Evolutionary conservation across 495 filamentous ascomycete genomes (phyloP).

Genomic region (Penicillium ochrochloron): DNA sequence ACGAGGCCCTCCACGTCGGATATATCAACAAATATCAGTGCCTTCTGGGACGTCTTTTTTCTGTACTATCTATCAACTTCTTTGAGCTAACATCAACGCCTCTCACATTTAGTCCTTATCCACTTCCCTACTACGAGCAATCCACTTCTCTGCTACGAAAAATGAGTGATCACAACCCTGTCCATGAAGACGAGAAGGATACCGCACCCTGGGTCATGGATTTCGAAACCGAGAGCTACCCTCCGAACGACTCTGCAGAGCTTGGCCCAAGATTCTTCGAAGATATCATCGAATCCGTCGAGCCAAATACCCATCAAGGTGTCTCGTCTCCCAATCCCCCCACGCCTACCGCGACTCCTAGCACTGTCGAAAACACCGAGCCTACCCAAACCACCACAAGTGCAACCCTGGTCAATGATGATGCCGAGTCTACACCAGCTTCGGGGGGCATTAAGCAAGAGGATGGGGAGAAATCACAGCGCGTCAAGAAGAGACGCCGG

Average conservation of each 20-base stretch:
- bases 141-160: neutral
- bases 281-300: neutral
- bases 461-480: neutral
- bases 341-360: too few species aligned
- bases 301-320: too few species aligned
- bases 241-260: neutral
- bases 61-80: neutral
- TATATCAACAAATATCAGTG: neutral
- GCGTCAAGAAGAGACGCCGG: conserved; percentile 11
- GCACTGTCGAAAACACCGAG: neutral
- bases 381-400: neutral
- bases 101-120: neutral
- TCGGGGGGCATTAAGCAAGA: neutral
- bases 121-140: neutral
- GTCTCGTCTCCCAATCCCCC: too few species aligned
- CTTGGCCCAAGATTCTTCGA: neutral
- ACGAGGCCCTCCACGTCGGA: neutral
- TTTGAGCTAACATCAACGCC: neutral
- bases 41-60: neutral
- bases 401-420: neutral
- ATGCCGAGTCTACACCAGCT: neutral
- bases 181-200: too few species aligned
- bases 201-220: too few species aligned
- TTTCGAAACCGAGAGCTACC: too few species aligned
- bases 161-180: too few species aligned